Evolutionary conservation across 331 rosid genomes (phyloP).

Genomic region (Malus hybrid): DNA sequence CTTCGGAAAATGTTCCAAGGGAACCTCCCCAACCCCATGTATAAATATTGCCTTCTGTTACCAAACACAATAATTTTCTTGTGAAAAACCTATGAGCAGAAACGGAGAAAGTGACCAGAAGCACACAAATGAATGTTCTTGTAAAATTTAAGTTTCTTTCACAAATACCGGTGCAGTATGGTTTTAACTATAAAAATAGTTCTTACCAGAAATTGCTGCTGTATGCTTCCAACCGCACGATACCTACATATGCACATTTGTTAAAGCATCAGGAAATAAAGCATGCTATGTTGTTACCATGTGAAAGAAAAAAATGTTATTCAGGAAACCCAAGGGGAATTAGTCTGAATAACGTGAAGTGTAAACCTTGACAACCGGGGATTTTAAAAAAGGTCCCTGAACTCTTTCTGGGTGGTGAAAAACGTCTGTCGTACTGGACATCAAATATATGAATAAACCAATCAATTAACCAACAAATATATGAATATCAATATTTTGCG

Average conservation of each 20-base stretch:
- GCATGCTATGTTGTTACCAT: background rate
- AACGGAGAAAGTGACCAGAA: background rate
- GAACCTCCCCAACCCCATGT: slow-evolving; percentile 99
- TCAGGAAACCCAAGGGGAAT: background rate
- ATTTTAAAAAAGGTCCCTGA: slow-evolving; percentile 60
- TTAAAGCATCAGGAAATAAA: background rate
- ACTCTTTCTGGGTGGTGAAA: slow-evolving; percentile 66
- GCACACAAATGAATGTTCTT: background rate
- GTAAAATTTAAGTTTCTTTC: background rate
- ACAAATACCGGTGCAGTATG: background rate
- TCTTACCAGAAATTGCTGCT: slow-evolving; percentile 76
- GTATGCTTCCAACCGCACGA: slow-evolving; percentile 99
- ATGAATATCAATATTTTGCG: slow-evolving; percentile 5
- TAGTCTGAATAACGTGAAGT: background rate
- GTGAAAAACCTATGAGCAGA: background rate
- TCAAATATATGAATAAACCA: background rate
- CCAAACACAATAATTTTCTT: background rate
- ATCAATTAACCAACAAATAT: background rate
- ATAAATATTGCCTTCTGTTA: slow-evolving; percentile 66
- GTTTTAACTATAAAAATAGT: background rate
- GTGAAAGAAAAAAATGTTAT: background rate
- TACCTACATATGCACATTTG: slow-evolving; percentile 33
- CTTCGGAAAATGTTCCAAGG: slow-evolving; percentile 76
- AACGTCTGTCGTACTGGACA: slow-evolving; percentile 54
- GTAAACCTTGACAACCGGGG: slow-evolving; percentile 58